Conservation (phyloP, 768 basidiomycete species). For the Suillus decipiens region DNA sequence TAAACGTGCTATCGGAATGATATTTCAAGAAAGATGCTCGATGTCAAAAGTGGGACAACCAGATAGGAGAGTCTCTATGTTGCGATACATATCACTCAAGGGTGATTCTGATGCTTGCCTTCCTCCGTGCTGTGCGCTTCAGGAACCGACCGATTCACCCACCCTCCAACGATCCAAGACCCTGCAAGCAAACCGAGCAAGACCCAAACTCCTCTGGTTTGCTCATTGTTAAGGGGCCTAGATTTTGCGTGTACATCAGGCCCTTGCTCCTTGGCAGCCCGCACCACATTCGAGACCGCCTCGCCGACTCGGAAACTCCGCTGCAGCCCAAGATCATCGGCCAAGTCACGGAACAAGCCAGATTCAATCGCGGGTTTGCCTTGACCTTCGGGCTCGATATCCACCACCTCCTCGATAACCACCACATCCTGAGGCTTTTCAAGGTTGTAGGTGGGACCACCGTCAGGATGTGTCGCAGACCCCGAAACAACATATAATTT, state of each 20-base stretch:
- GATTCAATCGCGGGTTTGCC: slow-evolving; percentile 18
- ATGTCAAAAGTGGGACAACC: not conserved
- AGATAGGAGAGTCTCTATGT: not conserved
- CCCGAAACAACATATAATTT: slow-evolving; percentile 55
- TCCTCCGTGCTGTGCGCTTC: slow-evolving; percentile 16
- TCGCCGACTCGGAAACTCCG: slow-evolving; percentile 28
- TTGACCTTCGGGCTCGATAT: slow-evolving; percentile 8
- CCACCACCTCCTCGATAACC: slow-evolving; percentile 2
- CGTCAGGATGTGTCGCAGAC: slow-evolving; percentile 46
- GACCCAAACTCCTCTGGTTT: slow-evolving; percentile 49
- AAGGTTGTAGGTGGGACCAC: slow-evolving; percentile 47
- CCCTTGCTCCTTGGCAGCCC: slow-evolving; percentile 20
- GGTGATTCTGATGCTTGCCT: slow-evolving; percentile 19
- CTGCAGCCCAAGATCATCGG: slow-evolving; percentile 40
- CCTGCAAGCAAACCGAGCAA: slow-evolving; percentile 50
- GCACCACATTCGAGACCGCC: slow-evolving; percentile 16
- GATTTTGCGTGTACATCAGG: slow-evolving; percentile 24
- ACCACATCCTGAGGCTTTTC: slow-evolving; percentile 25
- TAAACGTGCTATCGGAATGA: not conserved
- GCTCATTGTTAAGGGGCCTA: slow-evolving; percentile 42
- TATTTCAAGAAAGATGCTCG: not conserved
- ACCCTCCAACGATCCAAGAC: slow-evolving; percentile 48
- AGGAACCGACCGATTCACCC: slow-evolving; percentile 21
- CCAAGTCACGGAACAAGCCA: slow-evolving; percentile 37
- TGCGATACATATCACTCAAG: not conserved